Evolutionary conservation across 2,329 filamentous ascomycete genomes (phyloP).

Genomic region (Arthrobotrys sinensis): DNA sequence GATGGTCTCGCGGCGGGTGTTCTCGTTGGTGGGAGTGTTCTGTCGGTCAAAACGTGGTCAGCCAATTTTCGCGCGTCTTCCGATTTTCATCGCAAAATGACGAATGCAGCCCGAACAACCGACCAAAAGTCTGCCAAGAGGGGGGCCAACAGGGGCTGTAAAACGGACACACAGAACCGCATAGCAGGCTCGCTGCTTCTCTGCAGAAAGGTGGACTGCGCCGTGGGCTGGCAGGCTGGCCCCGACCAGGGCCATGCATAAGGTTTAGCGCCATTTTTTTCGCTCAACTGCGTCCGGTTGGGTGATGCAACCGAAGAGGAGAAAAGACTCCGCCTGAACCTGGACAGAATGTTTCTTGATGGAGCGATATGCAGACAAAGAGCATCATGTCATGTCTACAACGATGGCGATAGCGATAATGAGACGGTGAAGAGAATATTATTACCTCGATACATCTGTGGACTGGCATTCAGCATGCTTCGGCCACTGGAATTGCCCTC

Average conservation of each 20-base stretch:
- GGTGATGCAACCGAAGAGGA: constrained; percentile 62
- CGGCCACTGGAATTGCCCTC: constrained; percentile 50
- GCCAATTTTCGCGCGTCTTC: constrained; percentile 50
- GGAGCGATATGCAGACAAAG: constrained; percentile 27
- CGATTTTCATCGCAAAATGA: constrained; percentile 51
- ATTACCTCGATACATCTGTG: constrained; percentile 60
- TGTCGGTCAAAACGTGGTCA: constrained; percentile 43
- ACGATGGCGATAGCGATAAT: neutral
- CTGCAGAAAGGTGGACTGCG: constrained; percentile 28
- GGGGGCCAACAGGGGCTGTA: constrained; percentile 21
- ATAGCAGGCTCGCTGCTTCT: constrained; percentile 33
- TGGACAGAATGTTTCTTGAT: constrained; percentile 29
- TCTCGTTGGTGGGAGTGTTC: constrained; percentile 41
- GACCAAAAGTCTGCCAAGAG: constrained; percentile 42
- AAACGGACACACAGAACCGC: constrained; percentile 56
- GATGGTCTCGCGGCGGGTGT: constrained; percentile 37
- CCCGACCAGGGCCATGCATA: constrained; percentile 57
- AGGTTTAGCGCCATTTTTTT: constrained; percentile 61
- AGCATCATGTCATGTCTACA: constrained; percentile 17
- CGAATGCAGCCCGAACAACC: constrained; percentile 56
- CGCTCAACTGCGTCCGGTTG: constrained; percentile 60
- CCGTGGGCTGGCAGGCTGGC: constrained; percentile 35
- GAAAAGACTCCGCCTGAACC: constrained; percentile 56
- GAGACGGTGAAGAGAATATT: neutral
- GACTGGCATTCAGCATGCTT: constrained; percentile 56